Evolutionary conservation across 2,329 filamentous ascomycete species (phyloP), one percentile per base, ranked within the genome.

Genomic region (Ascochyta viciae-villosae): DNA sequence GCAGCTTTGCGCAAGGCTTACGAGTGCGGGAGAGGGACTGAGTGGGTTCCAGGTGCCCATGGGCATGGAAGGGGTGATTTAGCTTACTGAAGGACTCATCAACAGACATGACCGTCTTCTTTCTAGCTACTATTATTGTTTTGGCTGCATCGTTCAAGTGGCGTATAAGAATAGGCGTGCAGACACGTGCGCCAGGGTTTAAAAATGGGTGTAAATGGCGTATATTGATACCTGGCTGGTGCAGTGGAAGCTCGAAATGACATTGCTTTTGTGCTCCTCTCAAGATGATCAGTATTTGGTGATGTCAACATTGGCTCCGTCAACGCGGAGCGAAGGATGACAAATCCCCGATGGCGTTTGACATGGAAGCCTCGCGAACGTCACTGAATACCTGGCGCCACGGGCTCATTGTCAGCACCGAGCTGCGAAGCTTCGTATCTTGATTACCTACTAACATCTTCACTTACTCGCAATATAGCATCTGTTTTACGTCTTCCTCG

Each of bases 1-100:
- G 60, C 94, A 93, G 63, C 81, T 99, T 15, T 96, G 92, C 72
- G 92, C 92, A 12, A 80, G 92, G 58, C 73, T 96, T 69, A 93
- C 89, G 68, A 91, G 89, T 56, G 91, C 90, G 12, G 92, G 90
- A 58, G 90, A 93, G 72, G 90, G 90, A 2, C 39, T 69, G 68
- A 66, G 35, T 50, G 73, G 64, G 45, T 72, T 63, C 49, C 58
- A 63, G 40, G 63, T 51, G 33, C 63, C 62, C 2, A 65, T 63
- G 65, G 66, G 66, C 10, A 64, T 67, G 62, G 64, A 65, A 41
- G 63, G 64, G 2, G 57, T 65, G 16, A 52, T 54, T 27, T 62
- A 38, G 41, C 7, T n/a, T 13, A 10, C 16, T 3, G n/a, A 10
- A 24, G 10, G 37, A 10, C 6, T 37, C 22, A 8, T 37, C 24